Percentiles rank a stretch among this genome's conserved stretches.
Conservation (phyloP, 176 grass and related monocot species). For the Secale cereale region DNA sequence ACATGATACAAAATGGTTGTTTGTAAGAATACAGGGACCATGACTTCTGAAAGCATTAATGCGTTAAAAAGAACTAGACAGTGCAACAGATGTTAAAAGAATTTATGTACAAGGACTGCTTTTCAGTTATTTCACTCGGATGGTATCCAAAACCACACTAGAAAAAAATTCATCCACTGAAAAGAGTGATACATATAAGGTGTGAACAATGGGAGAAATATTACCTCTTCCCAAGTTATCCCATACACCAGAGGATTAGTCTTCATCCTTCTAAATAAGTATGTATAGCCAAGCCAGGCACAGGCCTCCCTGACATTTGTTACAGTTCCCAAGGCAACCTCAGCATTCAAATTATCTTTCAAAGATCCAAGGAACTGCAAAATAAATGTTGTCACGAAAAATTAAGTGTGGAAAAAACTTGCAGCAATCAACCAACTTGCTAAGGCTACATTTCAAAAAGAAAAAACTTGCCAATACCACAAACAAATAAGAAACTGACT, state of each 20-base stretch:
- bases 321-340: slow-evolving; percentile 93
- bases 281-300: slow-evolving; percentile 98
- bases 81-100: background rate
- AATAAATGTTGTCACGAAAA: background rate
- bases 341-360: slow-evolving; percentile 99
- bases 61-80: background rate
- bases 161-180: slow-evolving; percentile 15
- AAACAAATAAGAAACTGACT: background rate
- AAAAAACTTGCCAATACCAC: background rate
- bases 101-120: slow-evolving; percentile 8
- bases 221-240: slow-evolving; percentile 95
- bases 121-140: background rate
- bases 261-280: slow-evolving; percentile 99
- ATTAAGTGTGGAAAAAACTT: slow-evolving; percentile 5
- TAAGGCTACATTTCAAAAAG: background rate
- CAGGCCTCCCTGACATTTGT: slow-evolving; percentile 98
- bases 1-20: slow-evolving; percentile 1
- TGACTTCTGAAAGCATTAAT: background rate
- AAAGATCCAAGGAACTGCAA: slow-evolving; percentile 81
- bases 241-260: slow-evolving; percentile 94
- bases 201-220: slow-evolving; percentile 7
- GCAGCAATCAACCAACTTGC: slow-evolving; percentile 21
- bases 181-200: slow-evolving; percentile 1
- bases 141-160: slow-evolving; percentile 12
- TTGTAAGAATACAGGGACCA: slow-evolving; percentile 1